Evolutionary conservation across 371 early-diverging fungal genomes (phyloP).

Genomic region (Sanchytrium tribonematis): DNA sequence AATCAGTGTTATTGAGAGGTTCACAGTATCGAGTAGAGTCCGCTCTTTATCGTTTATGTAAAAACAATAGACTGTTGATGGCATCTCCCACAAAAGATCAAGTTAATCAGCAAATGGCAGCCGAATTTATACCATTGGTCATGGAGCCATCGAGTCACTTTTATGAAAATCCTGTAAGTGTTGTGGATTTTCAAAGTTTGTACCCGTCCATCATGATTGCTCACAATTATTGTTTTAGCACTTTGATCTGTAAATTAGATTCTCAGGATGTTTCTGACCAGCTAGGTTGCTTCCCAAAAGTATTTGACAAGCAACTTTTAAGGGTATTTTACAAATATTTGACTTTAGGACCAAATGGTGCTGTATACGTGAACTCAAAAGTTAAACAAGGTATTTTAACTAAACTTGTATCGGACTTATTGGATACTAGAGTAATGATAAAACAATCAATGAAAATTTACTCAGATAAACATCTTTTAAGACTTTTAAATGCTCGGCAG

Average conservation of each 20-base stretch:
- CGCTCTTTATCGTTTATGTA: constrained; percentile 47
- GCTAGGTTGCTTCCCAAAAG: constrained; percentile 10
- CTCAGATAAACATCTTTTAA: constrained; percentile 17
- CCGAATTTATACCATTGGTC: constrained; percentile 50
- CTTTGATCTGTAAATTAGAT: background rate
- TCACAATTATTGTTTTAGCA: constrained; percentile 40
- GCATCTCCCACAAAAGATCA: constrained; percentile 11
- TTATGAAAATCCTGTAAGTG: constrained; percentile 48
- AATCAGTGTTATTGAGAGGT: constrained; percentile 51
- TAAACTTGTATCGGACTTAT: constrained; percentile 48
- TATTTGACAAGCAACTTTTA: constrained; percentile 58
- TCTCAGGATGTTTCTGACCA: background rate
- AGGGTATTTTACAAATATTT: constrained; percentile 10
- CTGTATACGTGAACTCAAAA: constrained; percentile 42
- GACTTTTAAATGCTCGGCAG: constrained; percentile 42
- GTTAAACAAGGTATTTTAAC: constrained; percentile 41
- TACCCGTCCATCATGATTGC: constrained; percentile 83
- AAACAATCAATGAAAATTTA: constrained; percentile 48
- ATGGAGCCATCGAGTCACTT: constrained; percentile 56
- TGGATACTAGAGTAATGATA: constrained; percentile 62
- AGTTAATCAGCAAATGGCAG: constrained; percentile 34
- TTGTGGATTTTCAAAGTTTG: constrained; percentile 65
- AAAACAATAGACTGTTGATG: constrained; percentile 31
- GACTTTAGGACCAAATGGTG: constrained; percentile 35
- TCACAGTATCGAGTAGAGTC: constrained; percentile 72